Evolutionary conservation across 805 yeast genomes (phyloP).

Genomic region (Hanseniaspora nectarophila): DNA sequence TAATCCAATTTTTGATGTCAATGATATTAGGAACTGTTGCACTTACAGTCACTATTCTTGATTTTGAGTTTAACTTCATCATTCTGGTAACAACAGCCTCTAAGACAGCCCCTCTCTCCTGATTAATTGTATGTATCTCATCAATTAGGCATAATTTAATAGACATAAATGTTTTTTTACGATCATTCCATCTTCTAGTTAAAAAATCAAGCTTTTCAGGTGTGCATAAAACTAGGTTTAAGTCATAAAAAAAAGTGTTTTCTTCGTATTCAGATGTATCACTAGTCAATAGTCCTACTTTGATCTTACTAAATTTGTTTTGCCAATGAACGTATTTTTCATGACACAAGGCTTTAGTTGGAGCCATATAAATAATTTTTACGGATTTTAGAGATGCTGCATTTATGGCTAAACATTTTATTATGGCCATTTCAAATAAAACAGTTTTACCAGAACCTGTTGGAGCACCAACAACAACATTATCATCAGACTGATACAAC

Average conservation of each 20-base stretch:
- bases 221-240: conserved; percentile 45
- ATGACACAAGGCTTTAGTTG: conserved; percentile 46
- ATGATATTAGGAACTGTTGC: conserved; percentile 44
- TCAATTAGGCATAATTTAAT: conserved; percentile 37
- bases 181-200: conserved; percentile 41
- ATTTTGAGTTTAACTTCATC: background rate
- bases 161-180: conserved; percentile 30
- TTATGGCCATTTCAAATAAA: conserved; percentile 41
- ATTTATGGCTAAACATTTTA: conserved; percentile 19
- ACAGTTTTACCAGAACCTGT: conserved; percentile 53
- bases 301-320: conserved; percentile 32
- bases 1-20: conserved; percentile 39
- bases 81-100: conserved; percentile 34
- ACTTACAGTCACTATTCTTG: conserved; percentile 39
- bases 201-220: conserved; percentile 54
- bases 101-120: conserved; percentile 37
- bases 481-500: conserved; percentile 29
- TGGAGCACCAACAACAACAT: conserved; percentile 43
- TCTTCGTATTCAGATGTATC: conserved; percentile 39
- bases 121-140: conserved; percentile 38
- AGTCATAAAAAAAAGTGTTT: conserved; percentile 36
- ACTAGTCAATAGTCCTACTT: conserved; percentile 43
- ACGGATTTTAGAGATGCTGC: conserved; percentile 21
- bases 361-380: conserved; percentile 43
- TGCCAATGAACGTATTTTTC: conserved; percentile 41